Conservation (phyloP, 2,329 filamentous ascomycete species). For the Aspergillus hiratsukae region DNA sequence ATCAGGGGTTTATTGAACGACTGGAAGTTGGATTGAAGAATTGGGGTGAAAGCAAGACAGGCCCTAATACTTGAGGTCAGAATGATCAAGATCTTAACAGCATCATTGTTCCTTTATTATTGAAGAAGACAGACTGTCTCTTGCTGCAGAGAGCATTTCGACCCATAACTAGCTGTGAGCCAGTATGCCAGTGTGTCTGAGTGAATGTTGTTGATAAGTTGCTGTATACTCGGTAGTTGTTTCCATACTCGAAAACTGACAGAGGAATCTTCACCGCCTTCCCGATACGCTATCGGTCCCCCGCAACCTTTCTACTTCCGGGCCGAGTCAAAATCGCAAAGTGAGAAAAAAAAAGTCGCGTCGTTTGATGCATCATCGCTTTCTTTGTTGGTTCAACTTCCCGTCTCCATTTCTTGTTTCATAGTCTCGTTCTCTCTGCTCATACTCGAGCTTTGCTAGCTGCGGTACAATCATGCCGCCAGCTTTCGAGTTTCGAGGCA, state of each 20-base stretch:
- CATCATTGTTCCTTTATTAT: not conserved
- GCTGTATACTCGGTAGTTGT: not conserved
- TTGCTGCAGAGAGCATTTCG: not conserved
- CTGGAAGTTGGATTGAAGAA: slow-evolving; percentile 22
- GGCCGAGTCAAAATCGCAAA: not conserved
- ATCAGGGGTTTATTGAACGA: slow-evolving; percentile 25
- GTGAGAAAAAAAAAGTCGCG: not conserved
- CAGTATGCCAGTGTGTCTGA: not conserved
- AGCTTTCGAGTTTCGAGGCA: slow-evolving; percentile 32
- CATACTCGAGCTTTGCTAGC: not conserved
- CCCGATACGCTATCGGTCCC: not conserved
- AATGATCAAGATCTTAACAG: not conserved
- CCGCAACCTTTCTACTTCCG: not conserved
- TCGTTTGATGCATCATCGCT: not conserved
- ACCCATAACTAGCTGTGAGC: not conserved
- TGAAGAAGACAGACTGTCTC: not conserved
- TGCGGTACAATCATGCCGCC: slow-evolving; percentile 19
- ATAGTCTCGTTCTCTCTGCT: not conserved
- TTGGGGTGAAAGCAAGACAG: not conserved
- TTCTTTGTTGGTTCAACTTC: not conserved
- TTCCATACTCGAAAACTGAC: not conserved
- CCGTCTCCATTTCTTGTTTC: not conserved
- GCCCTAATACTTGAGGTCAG: not conserved
- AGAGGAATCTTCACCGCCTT: not conserved
- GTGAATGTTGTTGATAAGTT: not conserved